Evolutionary conservation across 306 rosid genomes (phyloP).

Genomic region (Castanea mollissima): DNA sequence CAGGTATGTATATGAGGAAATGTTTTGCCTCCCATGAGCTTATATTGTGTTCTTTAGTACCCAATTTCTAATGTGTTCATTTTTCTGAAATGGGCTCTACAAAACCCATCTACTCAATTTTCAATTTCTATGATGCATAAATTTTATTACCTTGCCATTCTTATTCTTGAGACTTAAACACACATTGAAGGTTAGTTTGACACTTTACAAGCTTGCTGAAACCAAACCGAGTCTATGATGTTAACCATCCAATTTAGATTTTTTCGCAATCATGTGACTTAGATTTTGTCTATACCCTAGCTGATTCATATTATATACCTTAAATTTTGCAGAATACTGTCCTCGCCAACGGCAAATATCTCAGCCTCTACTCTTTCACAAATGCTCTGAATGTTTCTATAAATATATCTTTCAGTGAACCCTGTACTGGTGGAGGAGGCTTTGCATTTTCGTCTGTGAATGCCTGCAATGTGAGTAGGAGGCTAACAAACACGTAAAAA

Average conservation of each 20-base stretch:
- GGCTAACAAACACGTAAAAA: slow-evolving; percentile 7
- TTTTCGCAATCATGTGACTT: not conserved
- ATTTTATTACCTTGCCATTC: not conserved
- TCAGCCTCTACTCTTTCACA: slow-evolving; percentile 59
- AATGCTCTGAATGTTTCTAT: slow-evolving; percentile 64
- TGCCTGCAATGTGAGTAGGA: slow-evolving; percentile 87
- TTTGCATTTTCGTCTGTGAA: slow-evolving; percentile 63
- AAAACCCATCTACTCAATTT: not conserved
- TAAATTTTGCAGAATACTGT: slow-evolving; percentile 64
- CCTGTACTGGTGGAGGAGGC: slow-evolving; percentile 64
- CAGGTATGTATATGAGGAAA: not conserved
- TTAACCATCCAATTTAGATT: not conserved
- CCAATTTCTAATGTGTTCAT: too few species aligned
- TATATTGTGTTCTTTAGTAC: not conserved
- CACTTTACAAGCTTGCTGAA: not conserved
- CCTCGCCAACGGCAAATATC: slow-evolving; percentile 80
- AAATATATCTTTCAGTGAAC: slow-evolving; percentile 71
- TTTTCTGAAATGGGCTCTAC: not conserved
- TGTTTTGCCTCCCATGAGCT: not conserved
- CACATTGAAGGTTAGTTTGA: not conserved
- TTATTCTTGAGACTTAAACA: not conserved
- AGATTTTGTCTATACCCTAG: not conserved
- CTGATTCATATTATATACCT: not conserved
- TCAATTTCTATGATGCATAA: not conserved
- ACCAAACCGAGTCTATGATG: not conserved